Percentiles rank a stretch among this genome's conserved stretches.
Conservation (phyloP, 1,284 basidiomycete species). For the Ustilago hordei region DNA sequence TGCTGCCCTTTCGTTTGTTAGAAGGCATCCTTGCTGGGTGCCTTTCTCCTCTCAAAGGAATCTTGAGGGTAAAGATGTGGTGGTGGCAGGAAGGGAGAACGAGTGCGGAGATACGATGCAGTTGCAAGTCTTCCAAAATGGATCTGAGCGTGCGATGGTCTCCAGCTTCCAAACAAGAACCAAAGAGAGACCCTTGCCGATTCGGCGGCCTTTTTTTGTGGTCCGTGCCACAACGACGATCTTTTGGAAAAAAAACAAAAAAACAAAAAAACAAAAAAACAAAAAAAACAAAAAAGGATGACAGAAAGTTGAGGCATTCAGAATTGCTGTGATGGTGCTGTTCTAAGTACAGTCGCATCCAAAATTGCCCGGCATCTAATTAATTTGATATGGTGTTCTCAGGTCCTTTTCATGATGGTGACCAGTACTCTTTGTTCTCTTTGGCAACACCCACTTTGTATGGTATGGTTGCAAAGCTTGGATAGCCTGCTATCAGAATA, state of each 20-base stretch:
- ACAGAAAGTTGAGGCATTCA: too few species aligned
- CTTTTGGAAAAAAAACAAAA: not conserved
- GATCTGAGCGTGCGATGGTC: constrained; percentile 7
- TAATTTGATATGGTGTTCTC: too few species aligned
- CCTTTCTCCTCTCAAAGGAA: not conserved
- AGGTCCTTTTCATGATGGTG: too few species aligned
- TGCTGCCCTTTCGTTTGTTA: constrained; percentile 32
- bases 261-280: not conserved
- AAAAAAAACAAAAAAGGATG: not conserved
- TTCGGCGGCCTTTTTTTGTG: not conserved
- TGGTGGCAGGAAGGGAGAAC: not conserved
- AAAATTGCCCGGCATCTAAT: too few species aligned
- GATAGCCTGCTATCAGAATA: too few species aligned
- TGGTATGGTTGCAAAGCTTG: too few species aligned
- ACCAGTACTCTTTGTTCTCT: too few species aligned
- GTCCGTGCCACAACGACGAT: not conserved
- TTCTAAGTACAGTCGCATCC: too few species aligned
- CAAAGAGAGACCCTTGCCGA: not conserved
- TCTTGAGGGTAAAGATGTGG: not conserved
- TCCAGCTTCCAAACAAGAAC: not conserved
- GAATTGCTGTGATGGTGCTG: too few species aligned
- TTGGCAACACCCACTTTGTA: too few species aligned
- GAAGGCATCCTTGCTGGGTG: constrained; percentile 27
- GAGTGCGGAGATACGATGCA: not conserved
- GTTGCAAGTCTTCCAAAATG: constrained; percentile 9